Evolutionary conservation across 441 rosid genomes (phyloP).

Genomic region (Euphorbia celastroides): DNA sequence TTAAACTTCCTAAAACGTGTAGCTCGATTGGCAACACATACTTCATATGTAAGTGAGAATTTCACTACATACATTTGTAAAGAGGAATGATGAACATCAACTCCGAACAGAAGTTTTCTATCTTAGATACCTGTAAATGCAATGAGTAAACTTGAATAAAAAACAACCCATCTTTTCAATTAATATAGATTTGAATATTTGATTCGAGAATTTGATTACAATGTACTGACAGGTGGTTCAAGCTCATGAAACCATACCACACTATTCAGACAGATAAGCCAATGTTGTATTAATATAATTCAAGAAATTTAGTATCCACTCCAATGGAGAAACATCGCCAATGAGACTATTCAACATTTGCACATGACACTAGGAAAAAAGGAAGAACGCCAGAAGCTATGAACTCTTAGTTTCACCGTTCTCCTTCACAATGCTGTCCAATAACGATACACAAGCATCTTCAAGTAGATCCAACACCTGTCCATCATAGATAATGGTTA

Average conservation of each 20-base stretch:
- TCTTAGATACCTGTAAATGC: no score
- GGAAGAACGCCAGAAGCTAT: conserved; percentile 3
- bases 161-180: no score
- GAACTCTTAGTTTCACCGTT: conserved; percentile 19
- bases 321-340: not conserved
- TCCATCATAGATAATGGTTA: conserved; percentile 1
- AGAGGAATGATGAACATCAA: no score
- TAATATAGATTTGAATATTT: no score
- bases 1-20: no score
- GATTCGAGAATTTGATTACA: not conserved
- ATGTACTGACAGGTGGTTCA: not conserved
- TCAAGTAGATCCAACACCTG: conserved; percentile 87
- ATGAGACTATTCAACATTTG: not conserved
- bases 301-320: not conserved
- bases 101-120: no score
- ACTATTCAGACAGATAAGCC: not conserved
- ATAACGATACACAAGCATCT: conserved; percentile 86
- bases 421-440: conserved; percentile 58
- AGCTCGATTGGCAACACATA: no score
- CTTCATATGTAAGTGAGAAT: no score
- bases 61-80: no score
- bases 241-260: no score
- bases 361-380: not conserved
- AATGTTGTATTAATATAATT: not conserved
- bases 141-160: no score